phyloP scores from a whole-genome alignment of 78 protist genomes.

The Tieghemostelium lacteum region DNA sequence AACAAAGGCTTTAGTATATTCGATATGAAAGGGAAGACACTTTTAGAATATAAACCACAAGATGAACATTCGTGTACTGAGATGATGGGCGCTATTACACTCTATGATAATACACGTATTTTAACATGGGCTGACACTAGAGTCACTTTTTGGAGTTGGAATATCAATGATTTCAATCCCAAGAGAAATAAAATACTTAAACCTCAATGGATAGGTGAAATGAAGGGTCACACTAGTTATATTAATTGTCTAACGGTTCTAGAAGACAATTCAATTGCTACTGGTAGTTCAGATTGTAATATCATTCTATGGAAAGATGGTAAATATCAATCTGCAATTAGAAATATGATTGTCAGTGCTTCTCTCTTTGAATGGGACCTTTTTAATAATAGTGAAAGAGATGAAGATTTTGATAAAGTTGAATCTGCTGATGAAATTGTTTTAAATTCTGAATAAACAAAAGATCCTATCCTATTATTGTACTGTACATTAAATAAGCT shows the following conservation, averaged over 20 bases:
- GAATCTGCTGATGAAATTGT: neutral
- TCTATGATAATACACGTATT: constrained; percentile 41
- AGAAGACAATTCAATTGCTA: constrained; percentile 55
- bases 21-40: constrained; percentile 17
- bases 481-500: neutral
- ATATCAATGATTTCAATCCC: neutral
- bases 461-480: too few relatives aligned
- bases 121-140: constrained; percentile 57
- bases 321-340: constrained; percentile 39
- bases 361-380: constrained; percentile 10
- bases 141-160: constrained; percentile 56
- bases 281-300: constrained; percentile 45
- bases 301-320: constrained; percentile 73
- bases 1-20: constrained; percentile 57
- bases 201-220: constrained; percentile 51
- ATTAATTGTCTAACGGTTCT: constrained; percentile 35
- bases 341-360: constrained; percentile 20
- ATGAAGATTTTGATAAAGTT: neutral
- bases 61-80: constrained; percentile 2
- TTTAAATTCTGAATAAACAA: neutral
- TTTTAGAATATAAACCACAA: constrained; percentile 24
- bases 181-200: constrained; percentile 4
- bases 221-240: constrained; percentile 68
- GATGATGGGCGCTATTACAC: constrained; percentile 42
- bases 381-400: neutral